Conservation (phyloP, 768 basidiomycete species). For the Clitopilus hobsonii region DNA sequence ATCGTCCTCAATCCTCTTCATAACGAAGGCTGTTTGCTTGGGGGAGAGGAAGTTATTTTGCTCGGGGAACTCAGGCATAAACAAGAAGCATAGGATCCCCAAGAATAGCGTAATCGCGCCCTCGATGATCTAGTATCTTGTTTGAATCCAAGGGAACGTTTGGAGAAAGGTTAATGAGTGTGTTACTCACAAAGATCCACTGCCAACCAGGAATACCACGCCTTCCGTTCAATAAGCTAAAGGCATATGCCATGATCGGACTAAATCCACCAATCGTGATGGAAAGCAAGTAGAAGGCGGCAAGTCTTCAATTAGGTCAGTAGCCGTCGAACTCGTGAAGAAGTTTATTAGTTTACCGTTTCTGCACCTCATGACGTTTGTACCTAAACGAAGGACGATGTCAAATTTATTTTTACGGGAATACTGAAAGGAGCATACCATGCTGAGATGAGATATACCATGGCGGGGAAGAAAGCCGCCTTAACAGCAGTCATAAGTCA, state of each 20-base stretch:
- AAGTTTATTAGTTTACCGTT: slow-evolving; percentile 20
- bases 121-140: slow-evolving; percentile 39
- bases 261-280: slow-evolving; percentile 36
- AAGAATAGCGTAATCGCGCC: slow-evolving; percentile 38
- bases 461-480: slow-evolving; percentile 42
- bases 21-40: slow-evolving; percentile 36
- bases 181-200: slow-evolving; percentile 41
- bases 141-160: not conserved
- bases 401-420: too few relatives aligned
- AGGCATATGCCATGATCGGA: slow-evolving; percentile 38
- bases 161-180: not conserved
- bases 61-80: slow-evolving; percentile 43
- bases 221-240: slow-evolving; percentile 35
- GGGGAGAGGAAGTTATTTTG: slow-evolving; percentile 39
- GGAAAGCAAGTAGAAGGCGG: slow-evolving; percentile 35
- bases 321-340: not conserved
- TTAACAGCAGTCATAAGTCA: slow-evolving; percentile 11
- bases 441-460: slow-evolving; percentile 42
- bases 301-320: slow-evolving; percentile 21
- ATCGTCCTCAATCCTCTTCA: slow-evolving; percentile 44
- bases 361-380: slow-evolving; percentile 42
- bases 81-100: slow-evolving; percentile 34
- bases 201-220: slow-evolving; percentile 39
- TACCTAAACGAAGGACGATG: too few relatives aligned
- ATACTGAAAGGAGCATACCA: slow-evolving; percentile 33